Evolutionary conservation across 2,329 filamentous ascomycete species (phyloP), one percentile per base, ranked within the genome.

Genomic region (Boeremia lycopersici): DNA sequence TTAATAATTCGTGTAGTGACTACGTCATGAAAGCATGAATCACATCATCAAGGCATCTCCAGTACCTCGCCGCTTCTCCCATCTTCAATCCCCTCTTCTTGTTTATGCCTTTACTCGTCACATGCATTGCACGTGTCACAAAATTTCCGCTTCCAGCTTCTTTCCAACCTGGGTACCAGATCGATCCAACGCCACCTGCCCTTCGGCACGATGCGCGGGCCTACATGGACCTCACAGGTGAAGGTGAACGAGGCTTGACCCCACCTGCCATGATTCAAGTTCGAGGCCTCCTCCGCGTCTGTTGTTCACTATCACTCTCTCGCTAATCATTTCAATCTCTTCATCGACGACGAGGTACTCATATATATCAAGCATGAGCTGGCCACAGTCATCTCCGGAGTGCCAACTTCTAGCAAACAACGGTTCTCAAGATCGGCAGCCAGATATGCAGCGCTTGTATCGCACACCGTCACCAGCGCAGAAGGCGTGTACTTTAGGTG

Each of bases 391-490:
- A 23, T 23, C 19, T 23, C 19, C 19, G 19, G 19, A 23, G 19
- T 5, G 5, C 19, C 19, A 23, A 5, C 2, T 2, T 23, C 5
- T 5, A 23, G 19, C 19, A 23, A 23, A 23, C 19, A 23, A 23
- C n/a, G 7, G 23, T 7, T 1, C 15, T 6, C 8, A 11, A 6
- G 19, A 25, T 2, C 19, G 19, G 17, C 13, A 23, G 30, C 11
- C 13, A 25, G 19, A 9, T 0, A 63, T 63, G 61, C 34, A 34
- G 0, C 15, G 11, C 1, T 4, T 48, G 0, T 59, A 39, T 11
- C 56, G 51, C 4, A 64, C 56, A 9, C 61, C 61, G 1, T 64
- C 61, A n/a, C 61, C 59, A 0, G n/a, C 23, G 1, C 23, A 4
- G 3, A 40, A 44, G 6, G 15, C 13, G 4, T 4, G 2, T 7